Percentiles rank a stretch among this genome's conserved stretches.
Evolutionary conservation across 768 basidiomycete genomes (phyloP).

Genomic region (Exidia glandulosa): DNA sequence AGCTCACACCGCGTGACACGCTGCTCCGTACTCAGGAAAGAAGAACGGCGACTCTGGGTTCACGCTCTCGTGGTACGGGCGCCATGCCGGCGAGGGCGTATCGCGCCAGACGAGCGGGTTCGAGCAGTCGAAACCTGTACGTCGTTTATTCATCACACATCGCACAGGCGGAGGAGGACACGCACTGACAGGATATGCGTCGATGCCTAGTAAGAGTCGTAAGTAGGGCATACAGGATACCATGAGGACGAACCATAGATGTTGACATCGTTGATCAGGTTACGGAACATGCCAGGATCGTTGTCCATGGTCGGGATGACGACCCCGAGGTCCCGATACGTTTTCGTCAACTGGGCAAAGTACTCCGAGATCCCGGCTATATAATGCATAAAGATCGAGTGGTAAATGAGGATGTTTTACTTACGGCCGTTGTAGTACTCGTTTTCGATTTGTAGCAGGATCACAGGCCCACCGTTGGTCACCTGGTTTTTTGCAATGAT

Average conservation of each 20-base stretch:
- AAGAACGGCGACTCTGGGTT: slow-evolving; percentile 3
- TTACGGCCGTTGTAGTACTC: background rate
- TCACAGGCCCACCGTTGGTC: slow-evolving; percentile 63
- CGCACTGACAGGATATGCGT: background rate
- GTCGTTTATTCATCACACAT: background rate
- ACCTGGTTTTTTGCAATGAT: slow-evolving; percentile 58
- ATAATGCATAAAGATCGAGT: background rate
- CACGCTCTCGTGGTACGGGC: slow-evolving; percentile 1
- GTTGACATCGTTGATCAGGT: background rate
- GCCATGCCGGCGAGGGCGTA: background rate
- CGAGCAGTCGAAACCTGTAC: slow-evolving; percentile 5
- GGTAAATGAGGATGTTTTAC: background rate
- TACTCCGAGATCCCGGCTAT: background rate
- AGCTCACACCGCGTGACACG: background rate
- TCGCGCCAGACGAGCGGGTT: slow-evolving; percentile 3
- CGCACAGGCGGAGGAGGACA: background rate
- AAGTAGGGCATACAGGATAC: background rate
- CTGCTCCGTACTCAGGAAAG: slow-evolving; percentile 7
- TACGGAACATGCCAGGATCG: background rate
- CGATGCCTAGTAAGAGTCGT: background rate
- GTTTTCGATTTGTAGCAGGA: slow-evolving; percentile 14
- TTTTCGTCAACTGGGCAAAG: background rate
- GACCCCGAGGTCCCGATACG: background rate
- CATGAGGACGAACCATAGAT: background rate
- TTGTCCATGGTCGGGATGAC: background rate